Evolutionary conservation across 2,329 filamentous ascomycete genomes (phyloP), one percentile per base, ranked within the genome.

Genomic region (Trichoderma oligosporum): DNA sequence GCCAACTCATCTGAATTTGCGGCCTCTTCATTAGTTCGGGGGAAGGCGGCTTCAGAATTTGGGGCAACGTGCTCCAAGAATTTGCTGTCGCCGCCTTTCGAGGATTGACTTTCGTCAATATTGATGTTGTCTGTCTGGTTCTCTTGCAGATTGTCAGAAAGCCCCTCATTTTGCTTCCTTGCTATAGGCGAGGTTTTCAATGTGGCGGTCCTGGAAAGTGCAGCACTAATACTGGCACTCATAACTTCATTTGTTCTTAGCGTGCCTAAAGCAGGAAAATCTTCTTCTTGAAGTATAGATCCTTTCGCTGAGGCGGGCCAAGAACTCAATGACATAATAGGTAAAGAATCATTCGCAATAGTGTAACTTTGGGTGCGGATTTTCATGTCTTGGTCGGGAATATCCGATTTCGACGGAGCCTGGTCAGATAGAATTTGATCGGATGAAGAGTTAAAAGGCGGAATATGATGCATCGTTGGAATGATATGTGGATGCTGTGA

Each of bases 261-360:
- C 8, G 79, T 73, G 60, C 80, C 76, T 5, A 86, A 71, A 3
- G 82, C 78, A 9, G 84, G 84, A 63, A 86, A 87, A 62, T 87
- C 83, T 63, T 86, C 82, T 22, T 84, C 81, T 59, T 83, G 78
- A 42, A 85, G 68, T 27, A 78, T 60, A 36, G 56, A 46, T 44
- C 53, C 62, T 52, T 60, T 64, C 1, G 62, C 31, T 18, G 46
- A 41, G 16, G 24, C 8, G 11, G 33, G 6, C 29, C 36, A 31
- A 33, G 46, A 22, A 8, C 36, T 22, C 24, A 44, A 7, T 14
- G 2, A 29, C 8, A n/a, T 4, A 25, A 22, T n/a, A 41, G 35
- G 27, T 18, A 20, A 22, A 24, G 24, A 11, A 11, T 38, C 31
- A 25, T 41, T 58, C 33, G 35, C 29, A 12, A 24, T 11, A 20